Evolutionary conservation across 2,329 filamentous ascomycete species (phyloP).

Genomic region (Cadophora luteo-olivacea): DNA sequence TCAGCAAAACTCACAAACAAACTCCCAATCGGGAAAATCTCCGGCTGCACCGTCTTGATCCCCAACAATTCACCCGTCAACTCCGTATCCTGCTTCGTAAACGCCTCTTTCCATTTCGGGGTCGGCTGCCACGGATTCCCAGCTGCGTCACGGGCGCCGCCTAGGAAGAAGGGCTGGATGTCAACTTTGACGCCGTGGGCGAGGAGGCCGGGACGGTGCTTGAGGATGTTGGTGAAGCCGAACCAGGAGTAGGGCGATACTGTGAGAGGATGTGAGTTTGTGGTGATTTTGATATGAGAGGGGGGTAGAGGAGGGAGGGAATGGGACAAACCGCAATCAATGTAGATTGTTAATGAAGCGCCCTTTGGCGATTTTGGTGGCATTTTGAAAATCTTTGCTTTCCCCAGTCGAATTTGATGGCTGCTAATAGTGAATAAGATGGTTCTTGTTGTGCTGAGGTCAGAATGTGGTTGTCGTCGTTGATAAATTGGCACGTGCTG

Average conservation of each 20-base stretch:
- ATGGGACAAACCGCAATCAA: conserved; percentile 32
- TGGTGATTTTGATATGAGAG: not conserved
- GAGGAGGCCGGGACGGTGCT: conserved; percentile 28
- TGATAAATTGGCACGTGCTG: conserved; percentile 7
- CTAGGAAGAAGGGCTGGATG: conserved; percentile 35
- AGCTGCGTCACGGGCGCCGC: conserved; percentile 29
- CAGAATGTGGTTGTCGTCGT: not conserved
- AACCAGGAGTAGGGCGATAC: conserved; percentile 38
- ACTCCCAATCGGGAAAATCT: conserved; percentile 30
- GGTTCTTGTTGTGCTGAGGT: not conserved
- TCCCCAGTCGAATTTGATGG: not conserved
- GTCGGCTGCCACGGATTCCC: conserved; percentile 32
- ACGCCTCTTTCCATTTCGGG: conserved; percentile 30
- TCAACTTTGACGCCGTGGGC: conserved; percentile 31
- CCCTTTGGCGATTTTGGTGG: conserved; percentile 1
- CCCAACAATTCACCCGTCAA: conserved; percentile 30
- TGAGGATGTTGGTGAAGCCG: conserved; percentile 29
- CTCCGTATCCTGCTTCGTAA: conserved; percentile 28
- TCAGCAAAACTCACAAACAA: conserved; percentile 28
- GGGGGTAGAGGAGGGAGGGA: not conserved
- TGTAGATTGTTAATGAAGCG: conserved; percentile 23
- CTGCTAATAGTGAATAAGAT: not conserved
- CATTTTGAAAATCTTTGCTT: not conserved
- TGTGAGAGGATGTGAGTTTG: not conserved
- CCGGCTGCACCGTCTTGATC: conserved; percentile 30